Evolutionary conservation across 345 rosid species (phyloP), one percentile per base, ranked within the genome.

Genomic region (Schrenkiella parvula): DNA sequence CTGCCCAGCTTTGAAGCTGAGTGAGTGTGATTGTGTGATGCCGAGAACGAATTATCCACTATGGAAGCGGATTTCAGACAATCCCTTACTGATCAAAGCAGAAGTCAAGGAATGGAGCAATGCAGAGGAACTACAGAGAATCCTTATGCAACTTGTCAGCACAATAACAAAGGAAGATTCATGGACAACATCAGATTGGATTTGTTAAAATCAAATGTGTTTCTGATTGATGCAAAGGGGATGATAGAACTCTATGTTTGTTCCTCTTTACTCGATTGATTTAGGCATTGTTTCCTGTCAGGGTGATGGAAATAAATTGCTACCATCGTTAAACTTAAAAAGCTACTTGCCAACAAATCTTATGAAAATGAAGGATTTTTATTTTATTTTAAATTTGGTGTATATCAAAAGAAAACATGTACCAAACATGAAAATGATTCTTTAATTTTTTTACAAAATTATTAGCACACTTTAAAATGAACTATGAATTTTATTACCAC

Each of bases 31-130:
- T 73, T 76, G 23, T 70, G 88, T 87, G 72, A 81, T 90, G 95
- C 96, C 96, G 1, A 84, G 96, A 68, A 88, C 78, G 70, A 72
- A 78, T 17, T 92, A 84, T 79, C 87, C 98, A 28, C 71, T 92
- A 1, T 87, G 87, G 86, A 54, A 83, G 17, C 66, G 67, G 50
- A 84, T 92, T 68, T 43, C 39, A 54, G 71, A 74, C 2, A 71
- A 84, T 6, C 42, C 81, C 0, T 17, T 3, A 6, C 86, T 81
- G 57, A 71, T 92, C 72, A 90, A 88, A 82, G 96, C 96, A 23
- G 64, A 71, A 71, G 85, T 87, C 48, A 86, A 73, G 1, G 93
- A 83, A 71, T 92, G 98, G 98, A 84, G 82, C 70, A 52, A 48
- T 1, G 91, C 89, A 2, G 83, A 87, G 68, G 90, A 88, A 79